Conservation (phyloP, 2,329 filamentous ascomycete genomes). For the Pyricularia sp. region DNA sequence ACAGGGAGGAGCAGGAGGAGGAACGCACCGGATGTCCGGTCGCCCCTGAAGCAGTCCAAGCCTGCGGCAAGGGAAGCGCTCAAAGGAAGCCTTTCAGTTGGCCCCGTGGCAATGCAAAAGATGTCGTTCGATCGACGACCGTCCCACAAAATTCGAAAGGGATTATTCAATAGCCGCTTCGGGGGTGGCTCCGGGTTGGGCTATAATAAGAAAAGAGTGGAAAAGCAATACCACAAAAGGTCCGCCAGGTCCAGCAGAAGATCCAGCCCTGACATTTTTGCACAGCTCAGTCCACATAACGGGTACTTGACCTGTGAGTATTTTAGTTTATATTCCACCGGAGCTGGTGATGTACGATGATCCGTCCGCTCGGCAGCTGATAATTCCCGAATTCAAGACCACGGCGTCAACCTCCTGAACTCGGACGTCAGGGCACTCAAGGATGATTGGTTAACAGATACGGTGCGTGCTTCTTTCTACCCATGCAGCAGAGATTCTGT, state of each 20-base stretch:
- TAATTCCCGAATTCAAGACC: slow-evolving; percentile 19
- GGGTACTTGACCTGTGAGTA: slow-evolving; percentile 9
- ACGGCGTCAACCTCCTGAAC: slow-evolving; percentile 27
- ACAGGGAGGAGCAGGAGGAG: neutral
- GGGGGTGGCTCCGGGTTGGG: slow-evolving; percentile 1
- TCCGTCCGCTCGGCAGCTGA: neutral
- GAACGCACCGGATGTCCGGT: slow-evolving; percentile 3
- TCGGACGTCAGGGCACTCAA: slow-evolving; percentile 83
- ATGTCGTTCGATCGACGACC: neutral
- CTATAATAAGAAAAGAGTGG: slow-evolving; percentile 1
- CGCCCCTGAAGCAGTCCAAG: neutral
- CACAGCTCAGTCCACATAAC: slow-evolving; percentile 1
- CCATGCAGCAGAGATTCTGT: neutral
- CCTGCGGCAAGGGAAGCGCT: neutral
- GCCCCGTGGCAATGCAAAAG: neutral
- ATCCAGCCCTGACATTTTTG: slow-evolving; percentile 1
- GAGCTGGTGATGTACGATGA: neutral
- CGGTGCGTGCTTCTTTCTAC: slow-evolving; percentile 41
- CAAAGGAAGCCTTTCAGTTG: neutral
- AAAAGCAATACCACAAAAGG: slow-evolving; percentile 5
- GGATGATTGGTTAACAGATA: slow-evolving; percentile 93
- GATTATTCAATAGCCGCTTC: neutral
- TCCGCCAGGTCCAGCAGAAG: slow-evolving; percentile 2
- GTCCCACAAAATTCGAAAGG: neutral
- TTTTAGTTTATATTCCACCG: neutral